Evolutionary conservation across 768 basidiomycete genomes (phyloP), one percentile per base, ranked within the genome.

Genomic region (Pulveroboletus sp.): DNA sequence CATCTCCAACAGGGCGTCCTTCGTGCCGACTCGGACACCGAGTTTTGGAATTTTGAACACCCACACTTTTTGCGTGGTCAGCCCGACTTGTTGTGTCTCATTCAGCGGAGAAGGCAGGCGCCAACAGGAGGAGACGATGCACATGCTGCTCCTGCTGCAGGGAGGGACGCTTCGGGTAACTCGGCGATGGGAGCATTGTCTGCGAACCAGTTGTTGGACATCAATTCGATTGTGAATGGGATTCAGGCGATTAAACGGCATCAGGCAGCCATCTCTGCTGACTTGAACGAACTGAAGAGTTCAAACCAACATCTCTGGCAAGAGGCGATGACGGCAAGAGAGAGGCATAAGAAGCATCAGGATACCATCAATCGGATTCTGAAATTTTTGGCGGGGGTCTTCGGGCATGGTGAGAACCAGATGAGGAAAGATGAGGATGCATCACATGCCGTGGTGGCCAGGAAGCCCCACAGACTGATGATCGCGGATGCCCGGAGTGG

Each of bases 301-400:
- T 87, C 84, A 3, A 97, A 97, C 62, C 83, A 93, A 56, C 72
- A 84, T 18, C 69, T 98, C n/a, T 99, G 95, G 95, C 83, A 91
- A 64, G 93, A 98, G 62, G 84, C 92, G 1, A 69, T 92, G 57
- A 72, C 80, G 30, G 81, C 90, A 2, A 75, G 93, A 14, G 82
- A 85, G 56, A 79, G 83, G 49, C 85, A 95, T 62, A 84, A 92
- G 65, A 93, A 90, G 62, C 93, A 97, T 57, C 88, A 96, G 62
- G 93, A 98, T 66, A 96, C 93, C 18, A 93, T 98, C 65, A 93
- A 96, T 61, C 75, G 90, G 48, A 98, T 99, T 53, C 79, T 99
- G 55, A 88, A 92, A 53, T 98, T 99, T 69, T 71, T 99, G 48
- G 94, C 94, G 9, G 85, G 91, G 11, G 86, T 97, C 3, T 98